Base-by-base conservation (phyloP, 106 monocot genomes). In the Allium sativum region DNA sequence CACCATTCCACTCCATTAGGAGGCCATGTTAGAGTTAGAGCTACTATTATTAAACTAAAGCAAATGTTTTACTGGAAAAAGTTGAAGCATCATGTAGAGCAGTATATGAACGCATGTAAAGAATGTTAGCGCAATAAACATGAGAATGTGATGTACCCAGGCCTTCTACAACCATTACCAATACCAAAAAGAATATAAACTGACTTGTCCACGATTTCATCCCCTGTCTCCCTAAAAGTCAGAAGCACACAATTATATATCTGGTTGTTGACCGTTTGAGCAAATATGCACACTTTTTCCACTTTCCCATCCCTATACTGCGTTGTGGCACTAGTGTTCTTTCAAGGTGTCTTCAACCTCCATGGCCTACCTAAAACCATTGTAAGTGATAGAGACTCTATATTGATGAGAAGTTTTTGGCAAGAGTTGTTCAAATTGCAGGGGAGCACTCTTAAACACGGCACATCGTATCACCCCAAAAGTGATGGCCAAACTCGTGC, bases 301-400 rank as follows among this genome's bases (percentile, higher is more conserved):
- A 43, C 12, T 43, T 11, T 43, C 4, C 10, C 31, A 61, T 43
- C 61, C 41, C 5, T n/a, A n/a, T 61, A 61, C 42, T 43, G 43
- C 4, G 61, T 1, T 42, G 7, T 61, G 8, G 61, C 61, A 2
- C 15, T 43, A 58, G 22, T 21, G 7, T 58, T 58, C 58, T 40
- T 58, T 22, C 22, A 58, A 9, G 22, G 40, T 6, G 40, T 58
- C 8, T 20, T 7, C 8, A 58, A 58, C 8, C 40, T 58, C 6
- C 58, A 58, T 15, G 58, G 61, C 3, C 13, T 61, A 44, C 61
- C 41, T 3, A 42, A 42, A 43, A 12, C 6, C 12, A 61, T 61
- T 12, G 61, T 61, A 42, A 42, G 40, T 61, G 61, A 61, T 61
- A n/a, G 42, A 10, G 61, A 61, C 12, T 4, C 61, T n/a, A 42